Evolutionary conservation across 495 filamentous ascomycete species (phyloP).

Genomic region (Xylaria longipes): DNA sequence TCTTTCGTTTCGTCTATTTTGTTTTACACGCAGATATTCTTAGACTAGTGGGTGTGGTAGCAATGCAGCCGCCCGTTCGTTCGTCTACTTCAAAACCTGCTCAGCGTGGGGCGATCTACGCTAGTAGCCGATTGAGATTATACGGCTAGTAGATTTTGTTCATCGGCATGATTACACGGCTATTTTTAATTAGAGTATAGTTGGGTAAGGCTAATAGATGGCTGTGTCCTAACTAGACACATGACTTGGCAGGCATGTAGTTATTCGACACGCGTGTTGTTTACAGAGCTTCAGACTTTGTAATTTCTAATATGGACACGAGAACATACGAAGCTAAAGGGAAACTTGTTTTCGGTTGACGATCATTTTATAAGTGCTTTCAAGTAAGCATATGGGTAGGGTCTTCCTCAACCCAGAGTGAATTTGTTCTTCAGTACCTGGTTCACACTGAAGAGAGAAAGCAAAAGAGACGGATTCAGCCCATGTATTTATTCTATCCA

Average conservation of each 20-base stretch:
- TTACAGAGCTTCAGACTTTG: neutral
- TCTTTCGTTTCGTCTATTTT: neutral
- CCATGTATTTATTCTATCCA: neutral
- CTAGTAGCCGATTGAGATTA: neutral
- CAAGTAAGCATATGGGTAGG: neutral
- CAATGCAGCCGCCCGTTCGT: neutral
- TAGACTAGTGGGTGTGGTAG: neutral
- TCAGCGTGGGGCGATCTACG: neutral
- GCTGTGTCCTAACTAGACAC: too few species aligned
- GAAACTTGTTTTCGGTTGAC: neutral
- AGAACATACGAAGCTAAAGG: neutral
- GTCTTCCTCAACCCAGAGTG: neutral
- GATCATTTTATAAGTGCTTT: neutral
- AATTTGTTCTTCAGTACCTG: neutral
- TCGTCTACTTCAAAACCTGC: neutral
- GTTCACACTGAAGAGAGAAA: neutral
- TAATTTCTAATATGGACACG: neutral
- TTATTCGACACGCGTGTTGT: too few species aligned
- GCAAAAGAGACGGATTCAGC: neutral
- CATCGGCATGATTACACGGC: too few species aligned
- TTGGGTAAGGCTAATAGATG: too few species aligned
- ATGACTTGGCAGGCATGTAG: too few species aligned
- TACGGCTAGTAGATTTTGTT: neutral
- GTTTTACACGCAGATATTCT: neutral
- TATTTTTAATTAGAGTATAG: too few species aligned